Evolutionary conservation across 1,139 yeast species (phyloP).

Genomic region (Fermentozyma sake): DNA sequence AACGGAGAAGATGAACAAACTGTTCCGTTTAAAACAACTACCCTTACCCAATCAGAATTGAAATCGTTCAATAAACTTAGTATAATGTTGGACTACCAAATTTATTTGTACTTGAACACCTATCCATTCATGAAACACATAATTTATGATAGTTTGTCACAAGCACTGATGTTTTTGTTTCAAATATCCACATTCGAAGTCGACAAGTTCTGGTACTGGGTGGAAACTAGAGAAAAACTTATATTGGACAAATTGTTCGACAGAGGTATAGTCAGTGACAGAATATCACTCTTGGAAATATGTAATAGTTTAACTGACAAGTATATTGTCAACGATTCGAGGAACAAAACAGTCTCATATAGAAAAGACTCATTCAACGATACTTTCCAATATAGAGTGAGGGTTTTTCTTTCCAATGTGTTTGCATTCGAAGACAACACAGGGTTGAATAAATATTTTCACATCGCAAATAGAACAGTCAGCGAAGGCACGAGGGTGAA

Average conservation of each 20-base stretch:
- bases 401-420: constrained; percentile 30
- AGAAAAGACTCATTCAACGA: constrained; percentile 40
- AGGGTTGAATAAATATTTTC: constrained; percentile 41
- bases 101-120: constrained; percentile 12
- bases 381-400: constrained; percentile 31
- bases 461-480: constrained; percentile 22
- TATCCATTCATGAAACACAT: constrained; percentile 15
- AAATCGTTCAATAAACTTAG: constrained; percentile 15
- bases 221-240: constrained; percentile 28
- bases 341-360: constrained; percentile 24
- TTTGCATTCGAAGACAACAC: constrained; percentile 43
- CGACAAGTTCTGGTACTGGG: constrained; percentile 31
- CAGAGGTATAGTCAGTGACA: constrained; percentile 25
- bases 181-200: constrained; percentile 18
- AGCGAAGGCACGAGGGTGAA: constrained; percentile 19
- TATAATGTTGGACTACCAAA: constrained; percentile 21
- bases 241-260: constrained; percentile 24
- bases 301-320: constrained; percentile 38
- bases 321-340: constrained; percentile 14
- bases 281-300: constrained; percentile 37
- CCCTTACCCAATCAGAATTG: too few species aligned
- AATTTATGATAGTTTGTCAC: constrained; percentile 21
- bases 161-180: constrained; percentile 17
- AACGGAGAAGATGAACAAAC: too few species aligned
- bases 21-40: too few species aligned